Evolutionary conservation across 306 rosid genomes (phyloP), one percentile per base, ranked within the genome.

Genomic region (Prosopis cineraria): DNA sequence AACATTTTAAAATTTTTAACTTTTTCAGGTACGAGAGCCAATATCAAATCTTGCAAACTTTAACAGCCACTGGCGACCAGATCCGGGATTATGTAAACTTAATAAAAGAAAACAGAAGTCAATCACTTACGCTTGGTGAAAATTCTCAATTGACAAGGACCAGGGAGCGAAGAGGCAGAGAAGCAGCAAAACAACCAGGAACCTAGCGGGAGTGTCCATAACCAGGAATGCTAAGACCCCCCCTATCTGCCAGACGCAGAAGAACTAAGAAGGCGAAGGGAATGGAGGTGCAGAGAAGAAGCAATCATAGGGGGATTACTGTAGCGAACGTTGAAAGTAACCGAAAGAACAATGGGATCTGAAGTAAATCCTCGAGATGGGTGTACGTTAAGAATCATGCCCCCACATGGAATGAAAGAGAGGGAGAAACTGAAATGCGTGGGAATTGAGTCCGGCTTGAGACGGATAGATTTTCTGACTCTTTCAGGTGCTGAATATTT

Each of bases 41-140:
- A 7, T 40, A 16, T 2, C 5, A 22, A 69, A 36, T 34, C 25
- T 73, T 53, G 29, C 10, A 40, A 79, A 29, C 31, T 36, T 48
- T 31, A 20, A 48, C 22, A 73, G 27, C 60, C 66, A 76, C 62
- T 16, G 74, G 29, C 48, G 8, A 73, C 58, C 3, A 24, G 77
- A 81, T 80, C 27, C 44, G 37, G 40, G n/a, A 41, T 40, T 5
- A 48, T 60, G 67, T 2, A 53, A 79, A 10, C 74, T 20, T 70
- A n/a, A 68, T 45, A 76, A 68, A 75, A 40, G 68, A 65, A 78
- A 77, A 41, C 43, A 2, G 20, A 27, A 33, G 76, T 11, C 63
- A 78, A 70, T 48, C n/a, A 90, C 95, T 90, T 65, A 94, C 98
- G 97, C 86, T 78, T 88, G 96, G 80, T 78, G 91, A 55, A 85